These are phyloP conservation scores for Fusarium poae DNA, from an alignment of 2,329 filamentous ascomycete genomes.

Conservation along the genomic window DNA sequence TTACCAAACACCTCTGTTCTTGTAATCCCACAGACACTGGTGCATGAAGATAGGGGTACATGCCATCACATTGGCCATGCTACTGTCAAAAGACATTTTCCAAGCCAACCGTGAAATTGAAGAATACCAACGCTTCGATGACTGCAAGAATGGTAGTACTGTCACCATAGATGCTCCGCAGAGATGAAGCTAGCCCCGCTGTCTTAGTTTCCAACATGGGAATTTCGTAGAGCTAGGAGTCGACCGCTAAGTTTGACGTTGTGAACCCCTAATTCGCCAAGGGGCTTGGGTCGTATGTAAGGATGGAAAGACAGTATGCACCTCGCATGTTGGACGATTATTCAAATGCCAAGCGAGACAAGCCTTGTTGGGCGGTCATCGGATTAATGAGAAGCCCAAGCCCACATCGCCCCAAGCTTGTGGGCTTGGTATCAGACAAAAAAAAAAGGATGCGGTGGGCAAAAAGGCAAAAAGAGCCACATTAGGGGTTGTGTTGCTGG, in stretches of 20 bases:
- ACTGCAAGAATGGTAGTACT: slow-evolving; percentile 1
- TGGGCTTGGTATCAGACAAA: slow-evolving; percentile 18
- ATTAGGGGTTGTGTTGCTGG: slow-evolving; percentile 30
- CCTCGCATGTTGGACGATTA: slow-evolving; percentile 14
- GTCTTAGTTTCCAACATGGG: slow-evolving; percentile 2
- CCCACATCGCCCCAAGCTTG: slow-evolving; percentile 16
- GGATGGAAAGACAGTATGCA: slow-evolving; percentile 3
- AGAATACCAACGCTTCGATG: not conserved
- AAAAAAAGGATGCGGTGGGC: slow-evolving; percentile 30
- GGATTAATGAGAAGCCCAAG: slow-evolving; percentile 25
- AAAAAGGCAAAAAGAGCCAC: slow-evolving; percentile 27
- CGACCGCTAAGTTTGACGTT: slow-evolving; percentile 11
- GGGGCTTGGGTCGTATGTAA: not conserved
- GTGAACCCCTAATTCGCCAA: slow-evolving; percentile 1
- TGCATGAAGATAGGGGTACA: slow-evolving; percentile 68
- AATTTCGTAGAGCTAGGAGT: slow-evolving; percentile 2
- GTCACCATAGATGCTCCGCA: slow-evolving; percentile 7
- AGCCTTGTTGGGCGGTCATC: slow-evolving; percentile 20
- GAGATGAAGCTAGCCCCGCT: not conserved
- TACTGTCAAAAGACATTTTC: slow-evolving; percentile 2
- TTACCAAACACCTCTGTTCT: slow-evolving; percentile 69
- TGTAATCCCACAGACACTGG: slow-evolving; percentile 57
- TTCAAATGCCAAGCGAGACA: slow-evolving; percentile 23
- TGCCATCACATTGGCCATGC: slow-evolving; percentile 4
- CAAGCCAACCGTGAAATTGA: not conserved